Percentiles rank a stretch among this genome's conserved stretches.
Evolutionary conservation across 306 rosid species (phyloP).

Genomic region (Rosa multiflora): DNA sequence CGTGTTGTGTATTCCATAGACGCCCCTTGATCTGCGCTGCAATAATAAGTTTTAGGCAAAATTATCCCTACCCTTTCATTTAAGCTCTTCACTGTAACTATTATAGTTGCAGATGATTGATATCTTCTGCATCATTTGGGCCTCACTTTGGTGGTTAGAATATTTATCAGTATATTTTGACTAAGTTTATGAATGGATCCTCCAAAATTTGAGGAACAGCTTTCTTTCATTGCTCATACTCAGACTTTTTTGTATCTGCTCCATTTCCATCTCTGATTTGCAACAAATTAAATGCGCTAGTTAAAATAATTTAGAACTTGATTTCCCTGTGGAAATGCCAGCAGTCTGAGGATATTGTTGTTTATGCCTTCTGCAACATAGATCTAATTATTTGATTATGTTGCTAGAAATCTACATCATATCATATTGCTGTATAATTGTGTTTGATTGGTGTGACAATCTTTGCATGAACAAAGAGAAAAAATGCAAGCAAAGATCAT

Average conservation of each 20-base stretch:
- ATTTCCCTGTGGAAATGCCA: not conserved
- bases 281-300: not conserved
- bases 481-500: constrained; percentile 38
- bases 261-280: not conserved
- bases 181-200: too few species aligned
- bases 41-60: not conserved
- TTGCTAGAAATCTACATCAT: not conserved
- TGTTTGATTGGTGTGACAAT: constrained; percentile 8
- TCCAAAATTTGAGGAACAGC: not conserved
- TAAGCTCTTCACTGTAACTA: not conserved
- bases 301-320: not conserved
- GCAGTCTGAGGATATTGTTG: not conserved
- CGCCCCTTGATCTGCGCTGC: not conserved
- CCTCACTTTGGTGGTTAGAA: not conserved
- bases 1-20: not conserved
- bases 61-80: not conserved
- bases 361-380: not conserved
- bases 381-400: not conserved
- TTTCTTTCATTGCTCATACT: not conserved
- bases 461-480: constrained; percentile 51
- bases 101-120: not conserved
- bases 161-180: too few species aligned
- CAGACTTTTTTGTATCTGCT: not conserved
- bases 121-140: not conserved
- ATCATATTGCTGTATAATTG: not conserved